Evolutionary conservation across 106 monocot genomes (phyloP).

Genomic region (Allium cepa): DNA sequence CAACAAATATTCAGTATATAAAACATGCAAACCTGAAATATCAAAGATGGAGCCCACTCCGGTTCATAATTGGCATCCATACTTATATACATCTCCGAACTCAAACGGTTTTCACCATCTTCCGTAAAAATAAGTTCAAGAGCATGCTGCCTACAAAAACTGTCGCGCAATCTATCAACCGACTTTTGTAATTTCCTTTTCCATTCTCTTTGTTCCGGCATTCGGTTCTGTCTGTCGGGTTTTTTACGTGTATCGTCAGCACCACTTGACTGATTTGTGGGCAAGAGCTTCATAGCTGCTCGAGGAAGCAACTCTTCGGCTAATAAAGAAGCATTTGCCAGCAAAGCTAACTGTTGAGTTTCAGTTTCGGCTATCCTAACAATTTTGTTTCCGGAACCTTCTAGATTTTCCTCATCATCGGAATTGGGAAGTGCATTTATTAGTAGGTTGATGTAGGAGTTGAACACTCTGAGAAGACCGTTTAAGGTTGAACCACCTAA

Average conservation of each 20-base stretch:
- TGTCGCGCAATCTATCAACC: slow-evolving; percentile 72
- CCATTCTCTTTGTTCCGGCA: slow-evolving; percentile 89
- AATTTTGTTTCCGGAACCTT: slow-evolving; percentile 70
- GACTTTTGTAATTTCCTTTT: slow-evolving; percentile 71
- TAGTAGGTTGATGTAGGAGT: slow-evolving; percentile 67
- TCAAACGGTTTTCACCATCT: slow-evolving; percentile 72
- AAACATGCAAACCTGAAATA: slow-evolving; percentile 68
- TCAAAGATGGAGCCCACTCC: slow-evolving; percentile 66
- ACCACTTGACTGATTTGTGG: slow-evolving; percentile 33
- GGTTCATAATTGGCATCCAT: slow-evolving; percentile 61
- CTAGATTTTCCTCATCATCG: slow-evolving; percentile 69
- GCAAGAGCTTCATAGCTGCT: slow-evolving; percentile 70
- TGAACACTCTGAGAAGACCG: slow-evolving; percentile 75
- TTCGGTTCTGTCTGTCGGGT: slow-evolving; percentile 43
- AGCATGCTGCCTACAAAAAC: slow-evolving; percentile 90
- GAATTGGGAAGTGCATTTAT: slow-evolving; percentile 85
- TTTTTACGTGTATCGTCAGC: slow-evolving; percentile 55
- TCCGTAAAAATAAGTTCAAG: slow-evolving; percentile 97
- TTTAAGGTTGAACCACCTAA: slow-evolving; percentile 75
- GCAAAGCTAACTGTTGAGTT: slow-evolving; percentile 72
- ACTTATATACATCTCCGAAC: slow-evolving; percentile 77
- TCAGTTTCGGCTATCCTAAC: slow-evolving; percentile 87
- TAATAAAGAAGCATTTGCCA: slow-evolving; percentile 91
- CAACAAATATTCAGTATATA: background rate
- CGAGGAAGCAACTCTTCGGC: slow-evolving; percentile 89